Conservation (phyloP, 805 yeast species). For the Metschnikowia drakensbergensis region DNA sequence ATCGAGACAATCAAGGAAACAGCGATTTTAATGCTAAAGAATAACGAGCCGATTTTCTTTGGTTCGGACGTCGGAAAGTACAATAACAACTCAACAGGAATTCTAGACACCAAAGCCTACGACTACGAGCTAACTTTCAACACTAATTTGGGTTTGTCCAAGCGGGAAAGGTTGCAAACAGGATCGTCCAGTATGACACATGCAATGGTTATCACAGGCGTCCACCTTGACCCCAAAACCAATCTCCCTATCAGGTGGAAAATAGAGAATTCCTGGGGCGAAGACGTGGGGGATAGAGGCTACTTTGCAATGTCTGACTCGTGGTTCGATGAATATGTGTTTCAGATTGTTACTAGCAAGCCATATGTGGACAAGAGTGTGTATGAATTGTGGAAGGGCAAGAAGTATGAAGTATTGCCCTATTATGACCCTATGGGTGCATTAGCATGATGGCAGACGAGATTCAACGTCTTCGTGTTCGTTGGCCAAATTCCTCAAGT, state of each 20-base stretch:
- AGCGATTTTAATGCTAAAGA: conserved; percentile 65
- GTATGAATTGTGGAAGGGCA: conserved; percentile 33
- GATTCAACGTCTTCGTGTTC: background rate
- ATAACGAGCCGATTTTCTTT: conserved; percentile 77
- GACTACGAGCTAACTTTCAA: conserved; percentile 56
- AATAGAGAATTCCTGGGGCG: conserved; percentile 45
- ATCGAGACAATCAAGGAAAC: conserved; percentile 54
- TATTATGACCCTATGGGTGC: conserved; percentile 44
- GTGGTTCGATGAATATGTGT: conserved; percentile 43
- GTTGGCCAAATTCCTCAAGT: conserved; percentile 1
- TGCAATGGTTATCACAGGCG: conserved; percentile 84
- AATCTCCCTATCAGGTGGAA: conserved; percentile 43
- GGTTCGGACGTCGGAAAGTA: conserved; percentile 88
- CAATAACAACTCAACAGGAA: conserved; percentile 58
- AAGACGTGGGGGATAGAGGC: conserved; percentile 38
- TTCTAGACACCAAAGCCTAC: conserved; percentile 70
- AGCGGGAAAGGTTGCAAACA: conserved; percentile 67
- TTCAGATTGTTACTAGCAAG: conserved; percentile 39
- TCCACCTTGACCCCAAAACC: conserved; percentile 56
- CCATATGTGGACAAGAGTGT: conserved; percentile 34
- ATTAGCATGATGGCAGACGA: conserved; percentile 26
- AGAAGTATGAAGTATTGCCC: conserved; percentile 33
- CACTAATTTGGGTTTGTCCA: conserved; percentile 49
- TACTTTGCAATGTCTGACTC: conserved; percentile 41
- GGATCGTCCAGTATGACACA: conserved; percentile 82